A percentile compares a stretch with the other conserved stretches of the same genome.
Evolutionary conservation across 192 early-diverging fungal genomes (phyloP).

Genomic region (Thamnidium elegans): DNA sequence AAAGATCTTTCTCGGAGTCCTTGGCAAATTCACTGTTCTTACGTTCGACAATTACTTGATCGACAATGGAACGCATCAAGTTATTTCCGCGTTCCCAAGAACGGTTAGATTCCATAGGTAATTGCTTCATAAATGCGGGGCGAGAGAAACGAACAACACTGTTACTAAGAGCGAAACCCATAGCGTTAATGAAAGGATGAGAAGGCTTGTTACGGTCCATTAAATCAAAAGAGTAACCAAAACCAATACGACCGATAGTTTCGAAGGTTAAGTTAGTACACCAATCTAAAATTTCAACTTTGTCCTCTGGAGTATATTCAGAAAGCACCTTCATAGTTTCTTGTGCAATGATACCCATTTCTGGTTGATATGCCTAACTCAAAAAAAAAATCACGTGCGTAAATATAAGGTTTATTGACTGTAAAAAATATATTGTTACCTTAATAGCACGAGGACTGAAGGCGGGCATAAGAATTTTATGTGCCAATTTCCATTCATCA

Average conservation of each 20-base stretch:
- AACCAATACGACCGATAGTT: slow-evolving; percentile 52
- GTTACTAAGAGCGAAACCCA: slow-evolving; percentile 40
- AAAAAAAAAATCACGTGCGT: not conserved
- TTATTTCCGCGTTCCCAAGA: slow-evolving; percentile 34
- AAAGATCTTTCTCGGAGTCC: slow-evolving; percentile 43
- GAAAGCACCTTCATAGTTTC: slow-evolving; percentile 34
- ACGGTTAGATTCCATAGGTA: slow-evolving; percentile 43
- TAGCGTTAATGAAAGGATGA: slow-evolving; percentile 35
- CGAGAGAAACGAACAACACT: slow-evolving; percentile 26
- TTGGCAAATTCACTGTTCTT: slow-evolving; percentile 33
- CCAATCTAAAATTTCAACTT: slow-evolving; percentile 43
- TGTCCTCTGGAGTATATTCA: slow-evolving; percentile 27
- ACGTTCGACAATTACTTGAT: slow-evolving; percentile 49
- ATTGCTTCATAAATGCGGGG: slow-evolving; percentile 40
- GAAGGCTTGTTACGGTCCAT: slow-evolving; percentile 17
- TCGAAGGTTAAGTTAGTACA: slow-evolving; percentile 57
- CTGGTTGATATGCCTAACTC: slow-evolving; percentile 29
- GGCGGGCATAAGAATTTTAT: slow-evolving; percentile 59
- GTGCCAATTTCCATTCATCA: slow-evolving; percentile 53
- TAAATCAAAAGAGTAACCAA: slow-evolving; percentile 52
- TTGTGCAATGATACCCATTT: slow-evolving; percentile 45
- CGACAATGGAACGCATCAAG: slow-evolving; percentile 47
- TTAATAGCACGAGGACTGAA: slow-evolving; percentile 45
- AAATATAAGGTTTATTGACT: not conserved
- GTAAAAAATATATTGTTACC: slow-evolving; percentile 6